A percentile compares a stretch with the other conserved stretches of the same genome.
phyloP scores from a whole-genome alignment of 805 yeast species.

The Wickerhamomyces tratensis region DNA sequence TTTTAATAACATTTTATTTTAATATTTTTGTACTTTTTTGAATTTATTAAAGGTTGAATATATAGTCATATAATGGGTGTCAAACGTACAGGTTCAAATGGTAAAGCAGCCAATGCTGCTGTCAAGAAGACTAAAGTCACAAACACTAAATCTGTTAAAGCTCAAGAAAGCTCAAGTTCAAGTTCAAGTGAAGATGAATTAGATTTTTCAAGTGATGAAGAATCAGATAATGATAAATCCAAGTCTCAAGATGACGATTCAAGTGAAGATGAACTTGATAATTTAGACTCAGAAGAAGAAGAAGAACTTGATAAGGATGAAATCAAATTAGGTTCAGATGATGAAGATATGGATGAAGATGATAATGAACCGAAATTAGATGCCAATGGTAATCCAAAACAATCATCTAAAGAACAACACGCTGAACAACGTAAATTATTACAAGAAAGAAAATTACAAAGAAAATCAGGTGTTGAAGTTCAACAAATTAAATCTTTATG shows the following conservation, averaged over 20 bases:
- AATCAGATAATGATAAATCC: conserved; percentile 12
- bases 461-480: conserved; percentile 82
- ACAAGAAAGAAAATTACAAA: conserved; percentile 75
- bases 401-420: conserved; percentile 57
- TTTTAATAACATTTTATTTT: too few species aligned
- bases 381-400: conserved; percentile 26
- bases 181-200: conserved; percentile 10
- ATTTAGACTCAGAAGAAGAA: conserved; percentile 1
- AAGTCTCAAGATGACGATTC: conserved; percentile 13
- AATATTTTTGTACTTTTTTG: neutral
- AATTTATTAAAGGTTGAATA: conserved; percentile 8
- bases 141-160: conserved; percentile 17
- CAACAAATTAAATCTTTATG: conserved; percentile 78
- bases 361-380: conserved; percentile 19
- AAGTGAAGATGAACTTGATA: conserved; percentile 20
- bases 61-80: conserved; percentile 9
- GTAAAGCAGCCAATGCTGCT: neutral
- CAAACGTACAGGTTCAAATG: conserved; percentile 10
- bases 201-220: conserved; percentile 18
- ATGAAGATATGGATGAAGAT: conserved; percentile 19
- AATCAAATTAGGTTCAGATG: conserved; percentile 16
- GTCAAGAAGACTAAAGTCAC: conserved; percentile 12
- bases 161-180: conserved; percentile 20
- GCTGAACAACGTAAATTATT: conserved; percentile 73
- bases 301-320: conserved; percentile 20